Evolutionary conservation across 2,329 filamentous ascomycete species (phyloP), one percentile per base, ranked within the genome.

Genomic region (Macroventuria anomochaeta): DNA sequence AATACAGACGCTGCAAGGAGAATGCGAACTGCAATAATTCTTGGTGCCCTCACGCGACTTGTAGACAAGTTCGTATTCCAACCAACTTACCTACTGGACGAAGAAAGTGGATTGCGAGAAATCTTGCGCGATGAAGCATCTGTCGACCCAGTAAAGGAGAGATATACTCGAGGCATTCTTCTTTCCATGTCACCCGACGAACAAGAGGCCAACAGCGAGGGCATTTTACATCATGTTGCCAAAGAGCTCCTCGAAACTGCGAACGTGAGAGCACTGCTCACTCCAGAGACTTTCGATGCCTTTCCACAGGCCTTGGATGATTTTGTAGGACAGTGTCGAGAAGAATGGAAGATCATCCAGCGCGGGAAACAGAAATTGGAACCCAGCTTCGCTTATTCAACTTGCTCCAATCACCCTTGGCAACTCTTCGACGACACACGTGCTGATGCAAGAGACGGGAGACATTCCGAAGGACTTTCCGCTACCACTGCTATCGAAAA

Each of bases 31-130:
- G 68, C 64, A 13, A 52, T 70, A 6, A 59, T 70, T 7, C 56
- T 76, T 6, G 65, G 61, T 10, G 53, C 72, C 31, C 33, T 76
- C 3, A 58, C 63, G 0, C 44, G 57, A 7, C 61, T 73, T 32
- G 55, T 76, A 4, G 48, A 59, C 34, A 48, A 64, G 20, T 49
- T 70, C 29, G 63, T 76, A 26, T 75, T 76, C 53, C 69, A 74
- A 31, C 71, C 71, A 3, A 68, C 58, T 1, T 74, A 75, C 46
- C 42, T 75, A 61, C 31, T 63, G 23, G 18, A 46, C 18, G 58
- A 59, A 38, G 31, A 53, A 5, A 53, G 46, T 33, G 53, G 55
- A 18, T 23, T 59, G 13, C 55, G 53, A 26, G 50, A 55, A 29
- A 6, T 46, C n/a, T 41, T 59, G 8, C 46, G 40, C 33, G 10